Conservation (phyloP, 441 rosid species). For the Corymbia calophylla region DNA sequence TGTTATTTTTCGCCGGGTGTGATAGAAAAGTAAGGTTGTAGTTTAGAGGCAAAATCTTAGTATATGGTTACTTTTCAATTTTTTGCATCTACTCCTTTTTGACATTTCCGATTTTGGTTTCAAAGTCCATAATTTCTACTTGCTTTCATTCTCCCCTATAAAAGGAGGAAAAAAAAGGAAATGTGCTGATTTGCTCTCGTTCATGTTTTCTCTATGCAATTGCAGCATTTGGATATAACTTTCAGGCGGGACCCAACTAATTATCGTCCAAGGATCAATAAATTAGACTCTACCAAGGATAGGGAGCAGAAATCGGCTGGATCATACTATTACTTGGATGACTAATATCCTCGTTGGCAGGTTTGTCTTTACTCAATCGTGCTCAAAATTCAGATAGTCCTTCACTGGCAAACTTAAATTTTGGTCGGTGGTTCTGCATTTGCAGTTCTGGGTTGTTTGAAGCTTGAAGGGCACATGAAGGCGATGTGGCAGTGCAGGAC, state of each 20-base stretch:
- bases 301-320: constrained; percentile 95
- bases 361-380: constrained; percentile 2
- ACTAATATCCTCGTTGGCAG: constrained; percentile 28
- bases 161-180: not conserved
- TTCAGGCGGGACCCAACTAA: constrained; percentile 96
- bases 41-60: not conserved
- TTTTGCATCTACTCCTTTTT: not conserved
- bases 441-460: not conserved
- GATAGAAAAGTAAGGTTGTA: not conserved
- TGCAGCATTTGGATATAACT: constrained; percentile 94
- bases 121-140: not conserved
- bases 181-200: not conserved
- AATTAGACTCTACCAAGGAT: constrained; percentile 89
- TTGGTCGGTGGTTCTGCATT: not conserved
- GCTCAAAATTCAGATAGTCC: not conserved
- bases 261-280: constrained; percentile 90
- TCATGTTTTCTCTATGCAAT: not conserved
- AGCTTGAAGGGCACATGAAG: not conserved
- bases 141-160: not conserved
- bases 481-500: not conserved
- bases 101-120: not conserved
- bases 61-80: not conserved
- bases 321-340: constrained; percentile 90
- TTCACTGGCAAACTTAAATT: not conserved
- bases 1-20: not conserved